phyloP scores from a whole-genome alignment of 371 early-diverging fungal species.

The Mucor saturninus region DNA sequence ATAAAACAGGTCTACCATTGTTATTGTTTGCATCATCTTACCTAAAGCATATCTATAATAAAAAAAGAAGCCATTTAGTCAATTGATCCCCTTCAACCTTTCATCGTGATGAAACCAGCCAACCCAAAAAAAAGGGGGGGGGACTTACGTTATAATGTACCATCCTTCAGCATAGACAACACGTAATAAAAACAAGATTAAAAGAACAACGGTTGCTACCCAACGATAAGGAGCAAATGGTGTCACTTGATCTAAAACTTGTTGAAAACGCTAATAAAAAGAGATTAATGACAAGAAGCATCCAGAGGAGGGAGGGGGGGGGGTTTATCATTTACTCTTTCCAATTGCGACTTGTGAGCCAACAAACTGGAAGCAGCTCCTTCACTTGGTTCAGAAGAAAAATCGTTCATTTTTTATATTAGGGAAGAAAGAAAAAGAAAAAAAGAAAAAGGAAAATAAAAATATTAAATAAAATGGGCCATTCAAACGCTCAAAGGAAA shows the following conservation, averaged over 20 bases:
- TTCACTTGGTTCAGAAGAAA: slow-evolving; percentile 29
- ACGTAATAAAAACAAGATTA: slow-evolving; percentile 80
- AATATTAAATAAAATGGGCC: too few species aligned
- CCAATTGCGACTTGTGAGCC: slow-evolving; percentile 46
- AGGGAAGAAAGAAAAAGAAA: slow-evolving; percentile 8
- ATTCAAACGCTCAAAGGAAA: too few species aligned
- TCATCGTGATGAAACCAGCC: not conserved
- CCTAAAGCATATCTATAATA: slow-evolving; percentile 55
- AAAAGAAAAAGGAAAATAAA: not conserved
- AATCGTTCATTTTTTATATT: slow-evolving; percentile 31
- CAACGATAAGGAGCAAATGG: slow-evolving; percentile 80
- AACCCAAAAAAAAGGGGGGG: not conserved
- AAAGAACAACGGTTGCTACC: slow-evolving; percentile 65
- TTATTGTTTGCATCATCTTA: slow-evolving; percentile 24
- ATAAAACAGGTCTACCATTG: not conserved
- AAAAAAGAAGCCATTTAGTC: not conserved
- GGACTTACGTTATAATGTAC: slow-evolving; percentile 87
- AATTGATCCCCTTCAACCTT: not conserved
- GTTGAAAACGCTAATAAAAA: slow-evolving; percentile 24
- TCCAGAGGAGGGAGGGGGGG: not conserved
- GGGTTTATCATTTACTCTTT: slow-evolving; percentile 36
- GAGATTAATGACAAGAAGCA: not conserved
- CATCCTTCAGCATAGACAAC: slow-evolving; percentile 87
- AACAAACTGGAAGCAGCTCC: slow-evolving; percentile 38
- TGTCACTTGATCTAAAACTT: slow-evolving; percentile 67